Base-by-base conservation (phyloP, 2,329 filamentous ascomycete species). In the Colletotrichum horii region DNA sequence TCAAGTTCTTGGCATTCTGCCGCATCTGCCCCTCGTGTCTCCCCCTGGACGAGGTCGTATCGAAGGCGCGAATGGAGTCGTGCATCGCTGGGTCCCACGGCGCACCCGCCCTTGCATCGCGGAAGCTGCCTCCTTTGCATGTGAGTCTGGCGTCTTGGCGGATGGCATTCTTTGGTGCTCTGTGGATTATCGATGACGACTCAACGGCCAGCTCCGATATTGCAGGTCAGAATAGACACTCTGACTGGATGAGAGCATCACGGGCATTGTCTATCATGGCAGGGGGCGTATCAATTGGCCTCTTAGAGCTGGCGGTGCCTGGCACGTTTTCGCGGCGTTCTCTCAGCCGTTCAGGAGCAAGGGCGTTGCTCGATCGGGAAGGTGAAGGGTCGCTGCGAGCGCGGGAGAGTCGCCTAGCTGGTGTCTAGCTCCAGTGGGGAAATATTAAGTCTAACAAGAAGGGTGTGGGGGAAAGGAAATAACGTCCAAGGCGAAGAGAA, bases 211-310 rank as follows among this genome's bases (percentile, higher is more conserved):
- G 60, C 72, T 76, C 76, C 73, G 76, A 77, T 38, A 55, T 38
- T 73, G 22, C 24, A 30, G 38, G 34, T 24, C 43, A 11, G 9
- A 8, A 38, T 32, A 74, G 58, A 26, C 16, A 22, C 69, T 43
- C 32, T 72, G 52, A 77, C 72, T 77, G 73, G 72, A 71, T 11
- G 56, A 24, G 48, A n/a, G 52, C 30, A 72, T 34, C 28, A 38
- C 34, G 16, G 43, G 22, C 30, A 36, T 48, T 66, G 60, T 32
- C 67, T 61, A 68, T 52, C 64, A 38, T 70, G 19, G 32, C 71
- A 74, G 68, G 73, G 77, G 76, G 69, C 76, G 66, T 78, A 77
- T 78, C 69, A 77, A 75, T 71, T 76, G 77, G 52, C 77, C 77
- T 78, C 64, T 78, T 32, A 78, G 67, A 78, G 62, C 26, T 16